Conservation (phyloP, 2,329 filamentous ascomycete genomes). For the Metarhizium brunneum region DNA sequence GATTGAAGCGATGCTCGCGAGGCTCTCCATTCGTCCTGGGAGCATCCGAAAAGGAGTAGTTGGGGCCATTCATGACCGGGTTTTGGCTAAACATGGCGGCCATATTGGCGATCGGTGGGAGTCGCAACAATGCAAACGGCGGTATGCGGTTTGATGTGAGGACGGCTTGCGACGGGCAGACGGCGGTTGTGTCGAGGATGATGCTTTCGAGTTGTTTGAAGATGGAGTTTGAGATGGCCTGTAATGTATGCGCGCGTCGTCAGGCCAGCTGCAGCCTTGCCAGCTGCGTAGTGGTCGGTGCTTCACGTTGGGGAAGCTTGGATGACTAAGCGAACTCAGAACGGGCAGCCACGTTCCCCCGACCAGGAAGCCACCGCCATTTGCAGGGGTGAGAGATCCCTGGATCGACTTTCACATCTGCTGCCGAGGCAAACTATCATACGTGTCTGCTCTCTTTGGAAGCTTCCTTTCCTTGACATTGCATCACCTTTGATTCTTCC, state of each 20-base stretch:
- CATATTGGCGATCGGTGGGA: slow-evolving; percentile 31
- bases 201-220: slow-evolving; percentile 1
- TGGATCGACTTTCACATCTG: not conserved
- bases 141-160: not conserved
- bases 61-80: slow-evolving; percentile 58
- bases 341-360: not conserved
- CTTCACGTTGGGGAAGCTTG: slow-evolving; percentile 18
- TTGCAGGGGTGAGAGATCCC: not conserved
- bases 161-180: not conserved
- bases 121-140: not conserved
- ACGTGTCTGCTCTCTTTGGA: not conserved
- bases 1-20: slow-evolving; percentile 80
- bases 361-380: not conserved
- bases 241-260: slow-evolving; percentile 25
- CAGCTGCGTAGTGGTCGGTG: slow-evolving; percentile 10
- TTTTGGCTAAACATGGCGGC: slow-evolving; percentile 63
- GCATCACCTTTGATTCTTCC: not conserved
- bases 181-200: not conserved
- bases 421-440: slow-evolving; percentile 1
- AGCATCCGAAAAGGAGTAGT: slow-evolving; percentile 57
- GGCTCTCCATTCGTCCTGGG: slow-evolving; percentile 46
- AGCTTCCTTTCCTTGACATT: not conserved
- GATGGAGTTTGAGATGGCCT: slow-evolving; percentile 19
- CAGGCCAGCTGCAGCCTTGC: slow-evolving; percentile 7
- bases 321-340: slow-evolving; percentile 29